Evolutionary conservation across 2,329 filamentous ascomycete genomes (phyloP).

Genomic region (Xylariomycetidae sp.): DNA sequence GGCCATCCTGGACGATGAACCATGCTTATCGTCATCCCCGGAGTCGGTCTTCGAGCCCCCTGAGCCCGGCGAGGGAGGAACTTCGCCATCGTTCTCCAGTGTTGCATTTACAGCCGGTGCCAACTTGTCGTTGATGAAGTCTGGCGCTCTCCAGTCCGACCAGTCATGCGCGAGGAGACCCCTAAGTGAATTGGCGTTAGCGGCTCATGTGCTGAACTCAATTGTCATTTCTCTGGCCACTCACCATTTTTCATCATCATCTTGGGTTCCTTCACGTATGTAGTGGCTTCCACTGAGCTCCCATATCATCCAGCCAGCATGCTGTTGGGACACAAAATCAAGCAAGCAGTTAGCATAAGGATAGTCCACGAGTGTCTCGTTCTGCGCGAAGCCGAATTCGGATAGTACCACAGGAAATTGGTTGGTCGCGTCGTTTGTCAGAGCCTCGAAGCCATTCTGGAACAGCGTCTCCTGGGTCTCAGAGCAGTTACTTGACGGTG

Average conservation of each 20-base stretch:
- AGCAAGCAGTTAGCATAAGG: slow-evolving; percentile 49
- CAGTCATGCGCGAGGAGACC: slow-evolving; percentile 49
- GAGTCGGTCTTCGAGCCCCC: too few species aligned
- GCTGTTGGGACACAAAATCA: slow-evolving; percentile 39
- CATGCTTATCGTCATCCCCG: too few species aligned
- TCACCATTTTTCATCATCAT: slow-evolving; percentile 50
- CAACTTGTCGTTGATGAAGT: slow-evolving; percentile 36
- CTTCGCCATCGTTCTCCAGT: slow-evolving; percentile 3
- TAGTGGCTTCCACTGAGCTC: slow-evolving; percentile 56
- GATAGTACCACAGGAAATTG: slow-evolving; percentile 45
- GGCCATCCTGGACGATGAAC: too few species aligned
- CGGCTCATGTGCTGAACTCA: neutral
- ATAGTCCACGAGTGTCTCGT: slow-evolving; percentile 36
- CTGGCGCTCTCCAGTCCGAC: slow-evolving; percentile 41
- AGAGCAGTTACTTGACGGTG: slow-evolving; percentile 32
- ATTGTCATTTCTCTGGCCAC: neutral
- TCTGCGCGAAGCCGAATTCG: slow-evolving; percentile 49
- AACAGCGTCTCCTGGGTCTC: slow-evolving; percentile 40
- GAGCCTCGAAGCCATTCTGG: slow-evolving; percentile 47
- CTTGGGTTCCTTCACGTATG: slow-evolving; percentile 43
- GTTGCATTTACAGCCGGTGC: slow-evolving; percentile 19
- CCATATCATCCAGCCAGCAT: slow-evolving; percentile 54
- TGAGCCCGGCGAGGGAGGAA: too few species aligned
- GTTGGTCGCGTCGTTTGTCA: slow-evolving; percentile 32
- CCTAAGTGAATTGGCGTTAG: neutral